phyloP scores from a whole-genome alignment of 2,329 filamentous ascomycete genomes.

The Sclerotinia trifoliorum region DNA sequence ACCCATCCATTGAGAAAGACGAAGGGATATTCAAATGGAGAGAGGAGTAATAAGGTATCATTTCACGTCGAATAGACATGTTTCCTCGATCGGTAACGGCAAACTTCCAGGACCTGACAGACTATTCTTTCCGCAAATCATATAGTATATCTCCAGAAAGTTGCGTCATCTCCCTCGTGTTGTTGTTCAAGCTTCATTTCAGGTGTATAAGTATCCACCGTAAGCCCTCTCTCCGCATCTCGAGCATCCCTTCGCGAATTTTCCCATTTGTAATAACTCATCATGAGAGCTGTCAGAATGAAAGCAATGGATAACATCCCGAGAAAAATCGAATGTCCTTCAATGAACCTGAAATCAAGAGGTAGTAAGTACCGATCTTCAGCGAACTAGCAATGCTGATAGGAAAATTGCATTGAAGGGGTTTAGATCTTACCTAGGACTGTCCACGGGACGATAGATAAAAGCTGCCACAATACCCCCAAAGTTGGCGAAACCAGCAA shows the following conservation, averaged over 20 bases:
- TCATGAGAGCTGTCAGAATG: constrained; percentile 54
- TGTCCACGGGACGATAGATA: constrained; percentile 47
- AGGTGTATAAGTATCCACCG: constrained; percentile 50
- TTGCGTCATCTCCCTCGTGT: constrained; percentile 56
- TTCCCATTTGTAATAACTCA: constrained; percentile 55
- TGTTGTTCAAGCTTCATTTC: constrained; percentile 54
- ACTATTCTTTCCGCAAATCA: constrained; percentile 34
- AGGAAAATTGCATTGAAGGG: neutral
- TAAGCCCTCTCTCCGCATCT: constrained; percentile 44
- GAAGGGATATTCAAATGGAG: neutral
- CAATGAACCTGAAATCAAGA: constrained; percentile 41
- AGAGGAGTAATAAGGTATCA: neutral
- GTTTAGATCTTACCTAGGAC: constrained; percentile 36
- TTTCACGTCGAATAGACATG: neutral
- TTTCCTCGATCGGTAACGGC: too few species aligned
- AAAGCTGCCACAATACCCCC: constrained; percentile 63
- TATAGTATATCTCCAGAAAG: constrained; percentile 54
- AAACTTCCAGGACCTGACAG: neutral
- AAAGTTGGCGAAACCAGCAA: constrained; percentile 88
- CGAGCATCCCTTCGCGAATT: constrained; percentile 52
- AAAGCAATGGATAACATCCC: constrained; percentile 48
- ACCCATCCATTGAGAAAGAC: neutral
- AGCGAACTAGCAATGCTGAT: neutral
- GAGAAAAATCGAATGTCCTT: constrained; percentile 48
- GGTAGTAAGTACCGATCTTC: neutral